Base-by-base conservation (phyloP, 2,329 filamentous ascomycete species). In the Penicillium italicum region DNA sequence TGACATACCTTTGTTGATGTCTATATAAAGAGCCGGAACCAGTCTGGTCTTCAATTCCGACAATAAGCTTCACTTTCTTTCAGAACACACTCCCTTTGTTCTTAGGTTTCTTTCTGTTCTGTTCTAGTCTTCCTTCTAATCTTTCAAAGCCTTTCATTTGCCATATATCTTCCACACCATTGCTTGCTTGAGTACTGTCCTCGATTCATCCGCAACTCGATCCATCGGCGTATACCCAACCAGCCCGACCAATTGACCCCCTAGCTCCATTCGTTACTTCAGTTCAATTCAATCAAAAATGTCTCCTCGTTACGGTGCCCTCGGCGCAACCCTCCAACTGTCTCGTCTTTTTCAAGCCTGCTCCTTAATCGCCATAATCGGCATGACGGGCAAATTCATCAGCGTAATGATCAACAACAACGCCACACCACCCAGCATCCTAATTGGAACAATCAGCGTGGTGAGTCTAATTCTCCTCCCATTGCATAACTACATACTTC, bases 301-400 rank as follows among this genome's bases (percentile, higher is more conserved):
- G 69, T 44, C 54, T 1, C 59, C 60, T 6, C 62, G 63, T 42
- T 87, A 85, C 72, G 87, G 89, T 66, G 87, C 88, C 71, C 77
- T 94, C 63, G 90, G 89, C 72, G 85, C 87, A 65, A 88, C 88
- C 64, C 96, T 95, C 77, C 85, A 89, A 56, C 78, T 85, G 62
- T 83, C 88, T 63, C 87, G 92, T 45, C 80, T 82, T 55, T 80
- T 92, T 63, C 86, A 95, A 71, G 80, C 84, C 57, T 75, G 88
- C 60, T 84, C 84, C 26, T 86, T 96, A 69, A 79, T 94, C 55
- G 79, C 86, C 56, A 85, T 94, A 62, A 87, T 96, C 62, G 90
- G 91, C 43, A 84, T 96, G 72, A 85, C 85, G 0, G 84, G 88
- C 67, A 91, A 92, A 74, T 95, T 96, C 74, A 86, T 96, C 66